Evolutionary conservation across 176 grass and related monocot genomes (phyloP), one percentile per base, ranked within the genome.

Genomic region (Aegilops umbellulata): DNA sequence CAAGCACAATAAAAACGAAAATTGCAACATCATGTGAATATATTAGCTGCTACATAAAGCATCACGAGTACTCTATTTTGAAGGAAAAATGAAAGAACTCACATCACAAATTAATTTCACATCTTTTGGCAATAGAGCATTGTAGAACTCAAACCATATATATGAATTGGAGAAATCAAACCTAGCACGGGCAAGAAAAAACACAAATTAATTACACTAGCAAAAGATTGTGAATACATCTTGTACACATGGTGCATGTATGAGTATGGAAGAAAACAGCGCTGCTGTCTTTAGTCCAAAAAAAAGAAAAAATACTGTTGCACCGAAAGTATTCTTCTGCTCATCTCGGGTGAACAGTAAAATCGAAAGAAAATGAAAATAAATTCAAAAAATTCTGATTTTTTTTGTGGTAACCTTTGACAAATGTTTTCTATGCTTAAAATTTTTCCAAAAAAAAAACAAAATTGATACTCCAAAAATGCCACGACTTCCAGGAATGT

Each of bases 101-200:
- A 98, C 93, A 94, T 98, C 90, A 73, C 88, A 90, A 41, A 98
- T 84, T 88, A 98, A 87, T 79, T 86, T 86, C n/a, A 92, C 84
- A 66, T 98, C 91, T 88, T 98, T 93, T 5, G 96, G 88, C 83
- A 98, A 87, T 29, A 89, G 81, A 81, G 88, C 85, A 94, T 94
- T 90, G 88, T 95, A 90, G 84, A 98, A 98, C 90, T 91, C 96
- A 8, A 98, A 91, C 96, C 93, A 98, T 74, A 98, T 94, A 62
- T 95, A 92, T 22, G 91, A 98, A 90, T 97, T 98, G 82, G 89
- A 91, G 94, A 90, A 98, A 42, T 84, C 69, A 79, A 98, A 98
- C 85, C 91, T 98, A 87, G 81, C 73, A 83, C 23, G 77, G 16
- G 25, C 61, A 88, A 79, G 19, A 42, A 57, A 3, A 42, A 57